Conservation (phyloP, 352 stramenopile genomes). For the Peronosclerospora sorghi region DNA sequence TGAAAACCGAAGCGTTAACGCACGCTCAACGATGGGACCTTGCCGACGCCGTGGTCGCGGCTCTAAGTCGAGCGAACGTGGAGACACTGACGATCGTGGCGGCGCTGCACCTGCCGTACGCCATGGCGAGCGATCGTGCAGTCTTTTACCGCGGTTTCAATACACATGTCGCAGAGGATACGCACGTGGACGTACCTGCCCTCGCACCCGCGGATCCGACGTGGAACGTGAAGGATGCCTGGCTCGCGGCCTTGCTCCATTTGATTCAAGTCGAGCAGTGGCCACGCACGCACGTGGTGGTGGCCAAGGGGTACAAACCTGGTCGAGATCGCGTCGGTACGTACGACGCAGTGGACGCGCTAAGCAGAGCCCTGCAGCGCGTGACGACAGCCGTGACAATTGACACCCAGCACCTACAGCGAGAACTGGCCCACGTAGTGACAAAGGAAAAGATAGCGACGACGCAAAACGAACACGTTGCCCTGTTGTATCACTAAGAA, state of each 20-base stretch:
- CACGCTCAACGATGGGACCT: conserved; percentile 26
- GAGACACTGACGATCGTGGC: conserved; percentile 33
- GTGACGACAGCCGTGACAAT: conserved; percentile 27
- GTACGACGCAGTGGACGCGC: conserved; percentile 38
- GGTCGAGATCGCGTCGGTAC: conserved; percentile 35
- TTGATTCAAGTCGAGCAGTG: conserved; percentile 41
- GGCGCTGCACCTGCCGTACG: conserved; percentile 48
- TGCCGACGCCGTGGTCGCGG: conserved; percentile 30
- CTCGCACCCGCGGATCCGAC: conserved; percentile 17
- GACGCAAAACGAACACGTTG: conserved; percentile 19
- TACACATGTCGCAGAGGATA: background rate
- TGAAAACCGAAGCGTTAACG: conserved; percentile 21
- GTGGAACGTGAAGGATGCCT: conserved; percentile 49
- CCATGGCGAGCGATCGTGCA: conserved; percentile 26
- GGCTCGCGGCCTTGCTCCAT: conserved; percentile 39
- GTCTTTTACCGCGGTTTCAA: conserved; percentile 35
- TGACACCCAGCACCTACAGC: conserved; percentile 24
- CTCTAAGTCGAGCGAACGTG: conserved; percentile 24
- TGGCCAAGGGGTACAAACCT: conserved; percentile 56
- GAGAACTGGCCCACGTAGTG: conserved; percentile 18
- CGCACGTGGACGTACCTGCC: background rate
- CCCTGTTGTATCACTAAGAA: conserved; percentile 36
- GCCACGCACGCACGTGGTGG: conserved; percentile 34
- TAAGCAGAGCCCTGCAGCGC: conserved; percentile 22
- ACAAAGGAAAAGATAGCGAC: conserved; percentile 12